A percentile compares a stretch with the other conserved stretches of the same genome.
These are phyloP conservation scores for Pholiota conissans DNA, from an alignment of 768 basidiomycete genomes.

Conservation along the genomic window DNA sequence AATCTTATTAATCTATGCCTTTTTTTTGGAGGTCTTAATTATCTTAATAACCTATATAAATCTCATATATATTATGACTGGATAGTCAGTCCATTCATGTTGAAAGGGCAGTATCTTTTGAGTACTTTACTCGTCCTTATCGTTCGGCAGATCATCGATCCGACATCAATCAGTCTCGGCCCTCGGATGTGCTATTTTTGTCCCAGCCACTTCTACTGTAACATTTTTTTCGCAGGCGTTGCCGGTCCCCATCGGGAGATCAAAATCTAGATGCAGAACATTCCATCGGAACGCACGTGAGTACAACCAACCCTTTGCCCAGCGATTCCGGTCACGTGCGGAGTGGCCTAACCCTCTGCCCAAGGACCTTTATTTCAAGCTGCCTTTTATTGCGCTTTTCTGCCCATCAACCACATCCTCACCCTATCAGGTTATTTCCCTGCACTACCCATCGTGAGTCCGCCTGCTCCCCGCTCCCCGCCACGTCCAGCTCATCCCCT, in stretches of 20 bases:
- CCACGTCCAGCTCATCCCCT: conserved; percentile 39
- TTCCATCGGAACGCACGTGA: conserved; percentile 28
- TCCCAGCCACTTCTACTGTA: too few relatives aligned
- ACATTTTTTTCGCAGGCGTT: too few relatives aligned
- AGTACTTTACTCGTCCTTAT: too few relatives aligned
- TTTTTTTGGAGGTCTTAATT: too few relatives aligned
- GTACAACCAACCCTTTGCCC: conserved; percentile 46
- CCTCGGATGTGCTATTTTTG: too few relatives aligned
- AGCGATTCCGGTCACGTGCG: conserved; percentile 37
- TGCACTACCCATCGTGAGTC: conserved; percentile 44
- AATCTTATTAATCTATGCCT: too few relatives aligned
- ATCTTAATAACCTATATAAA: too few relatives aligned
- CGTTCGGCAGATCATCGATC: too few relatives aligned
- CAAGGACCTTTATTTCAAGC: conserved; percentile 67
- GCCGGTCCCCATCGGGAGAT: conserved; percentile 3
- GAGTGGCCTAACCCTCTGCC: conserved; percentile 61
- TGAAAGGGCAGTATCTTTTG: too few relatives aligned
- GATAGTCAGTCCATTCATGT: too few relatives aligned
- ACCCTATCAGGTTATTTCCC: conserved; percentile 33
- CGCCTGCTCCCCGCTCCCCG: conserved; percentile 26
- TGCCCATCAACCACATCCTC: conserved; percentile 45
- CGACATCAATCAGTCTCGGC: too few relatives aligned
- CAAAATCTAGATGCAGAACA: conserved; percentile 13
- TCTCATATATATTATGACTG: too few relatives aligned
- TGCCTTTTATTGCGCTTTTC: conserved; percentile 47